Evolutionary conservation across 2,329 filamentous ascomycete genomes (phyloP).

Genomic region (Zymoseptoria pseudotritici): DNA sequence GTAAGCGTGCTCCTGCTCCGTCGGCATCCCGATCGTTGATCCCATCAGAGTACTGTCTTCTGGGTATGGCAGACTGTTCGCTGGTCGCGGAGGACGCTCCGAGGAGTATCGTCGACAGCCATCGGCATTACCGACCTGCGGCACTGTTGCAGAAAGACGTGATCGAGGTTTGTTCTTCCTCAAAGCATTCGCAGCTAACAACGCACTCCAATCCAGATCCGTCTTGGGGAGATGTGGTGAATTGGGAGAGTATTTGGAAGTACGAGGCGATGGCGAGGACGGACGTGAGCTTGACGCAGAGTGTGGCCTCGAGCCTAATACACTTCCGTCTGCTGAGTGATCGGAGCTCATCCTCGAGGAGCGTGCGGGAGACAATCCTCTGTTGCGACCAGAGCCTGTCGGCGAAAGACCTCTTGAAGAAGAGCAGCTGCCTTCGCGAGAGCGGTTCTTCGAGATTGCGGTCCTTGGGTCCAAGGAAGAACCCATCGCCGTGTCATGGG

Average conservation of each 20-base stretch:
- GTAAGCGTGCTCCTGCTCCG: conserved; percentile 37
- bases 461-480: conserved; percentile 10
- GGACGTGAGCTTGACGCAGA: conserved; percentile 22
- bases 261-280: conserved; percentile 20
- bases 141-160: conserved; percentile 18
- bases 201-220: conserved; percentile 27
- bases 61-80: conserved; percentile 37
- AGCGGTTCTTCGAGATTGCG: conserved; percentile 10
- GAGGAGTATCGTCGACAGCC: conserved; percentile 2
- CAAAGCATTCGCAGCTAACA: conserved; percentile 22
- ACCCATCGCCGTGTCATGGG: conserved; percentile 9
- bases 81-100: conserved; percentile 20
- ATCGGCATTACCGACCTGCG: conserved; percentile 8
- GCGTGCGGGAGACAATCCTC: conserved; percentile 6
- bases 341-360: conserved; percentile 20
- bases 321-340: conserved; percentile 11
- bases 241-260: conserved; percentile 18
- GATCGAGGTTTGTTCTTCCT: conserved; percentile 21
- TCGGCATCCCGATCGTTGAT: conserved; percentile 34
- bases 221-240: conserved; percentile 17
- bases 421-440: conserved; percentile 19
- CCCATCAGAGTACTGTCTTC: conserved; percentile 32
- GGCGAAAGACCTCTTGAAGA: conserved; percentile 23
- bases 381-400: conserved; percentile 12
- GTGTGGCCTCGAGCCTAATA: conserved; percentile 12